Evolutionary conservation across 2,329 filamentous ascomycete species (phyloP), one percentile per base, ranked within the genome.

Genomic region (Hypoxylon sp.): DNA sequence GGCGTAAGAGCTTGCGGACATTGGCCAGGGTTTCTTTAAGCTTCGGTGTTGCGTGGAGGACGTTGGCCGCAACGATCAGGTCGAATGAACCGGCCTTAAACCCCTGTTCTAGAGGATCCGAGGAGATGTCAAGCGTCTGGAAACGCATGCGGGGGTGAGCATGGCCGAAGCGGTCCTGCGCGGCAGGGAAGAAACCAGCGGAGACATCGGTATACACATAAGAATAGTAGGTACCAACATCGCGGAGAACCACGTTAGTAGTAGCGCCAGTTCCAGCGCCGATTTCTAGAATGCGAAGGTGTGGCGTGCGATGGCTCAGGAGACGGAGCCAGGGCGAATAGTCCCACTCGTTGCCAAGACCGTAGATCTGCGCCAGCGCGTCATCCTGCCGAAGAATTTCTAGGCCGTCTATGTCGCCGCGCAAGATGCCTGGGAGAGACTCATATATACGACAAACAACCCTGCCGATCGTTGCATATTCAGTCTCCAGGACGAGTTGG

Each of bases 21-120:
- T 77, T 70, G 3, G 13, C 13, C 0, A 65, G 34, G 5, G 63
- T 46, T 11, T 60, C 45, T 5, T 23, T 25, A 0, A 75, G 25
- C 3, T 34, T 59, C 2, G 41, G 34, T 0, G 73, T 75, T 9
- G 71, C 74, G 48, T 75, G 74, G 2, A 75, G 56, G 5, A 72
- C 71, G 28, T 76, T 72, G 4, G 68, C 43, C 1, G 74, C 73
- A 11, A 77, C 23, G 28, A 77, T 62, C 4, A 77, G 50, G 43
- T 77, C 75, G 19, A 36, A 36, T 36, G 34, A 36, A 3, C 34
- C 13, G 13, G 34, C 13, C 34, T 36, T 14, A 9, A 36, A 36
- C 34, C 34, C 34, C 4, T 36, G 34, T 36, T 36, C 34, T 14
- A 36, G 13, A 5, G 34, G 34, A 5, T 36, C 34, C 34, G 34